These are phyloP conservation scores for Neurospora discreta DNA, from an alignment of 495 filamentous ascomycete species.

Conservation along the genomic window DNA sequence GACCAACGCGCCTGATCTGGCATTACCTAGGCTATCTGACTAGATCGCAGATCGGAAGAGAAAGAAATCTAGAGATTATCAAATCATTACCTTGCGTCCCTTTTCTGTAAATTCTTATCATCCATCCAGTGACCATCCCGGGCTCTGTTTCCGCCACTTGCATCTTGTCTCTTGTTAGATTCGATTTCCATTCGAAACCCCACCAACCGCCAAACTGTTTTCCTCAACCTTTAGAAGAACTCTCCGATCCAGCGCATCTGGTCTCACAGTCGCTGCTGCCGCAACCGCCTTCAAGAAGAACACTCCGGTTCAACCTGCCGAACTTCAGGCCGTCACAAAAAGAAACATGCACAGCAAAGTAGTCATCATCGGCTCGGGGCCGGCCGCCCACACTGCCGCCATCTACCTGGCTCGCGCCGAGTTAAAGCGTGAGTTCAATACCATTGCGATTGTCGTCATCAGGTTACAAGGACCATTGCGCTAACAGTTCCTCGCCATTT, in stretches of 20 bases:
- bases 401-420: constrained; percentile 93
- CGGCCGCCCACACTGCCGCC: constrained; percentile 92
- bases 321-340: constrained; percentile 32
- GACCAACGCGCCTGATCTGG: not conserved
- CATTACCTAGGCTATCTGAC: not conserved
- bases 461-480: not conserved
- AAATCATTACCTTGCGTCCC: not conserved
- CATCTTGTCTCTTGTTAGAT: not conserved
- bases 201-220: constrained; percentile 66
- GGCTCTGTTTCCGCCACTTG: not conserved
- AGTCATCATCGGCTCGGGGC: constrained; percentile 85
- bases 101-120: not conserved
- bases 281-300: constrained; percentile 53
- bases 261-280: constrained; percentile 49
- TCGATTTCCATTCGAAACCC: not conserved
- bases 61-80: not conserved
- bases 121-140: not conserved
- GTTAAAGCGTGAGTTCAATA: constrained; percentile 46
- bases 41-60: not conserved
- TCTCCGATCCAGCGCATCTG: constrained; percentile 47
- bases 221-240: constrained; percentile 54
- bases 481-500: not conserved
- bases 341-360: constrained; percentile 73
- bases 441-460: not conserved
- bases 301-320: constrained; percentile 43